Conservation (phyloP, 2,329 filamentous ascomycete species). For the Rugonectria rugulosa region DNA sequence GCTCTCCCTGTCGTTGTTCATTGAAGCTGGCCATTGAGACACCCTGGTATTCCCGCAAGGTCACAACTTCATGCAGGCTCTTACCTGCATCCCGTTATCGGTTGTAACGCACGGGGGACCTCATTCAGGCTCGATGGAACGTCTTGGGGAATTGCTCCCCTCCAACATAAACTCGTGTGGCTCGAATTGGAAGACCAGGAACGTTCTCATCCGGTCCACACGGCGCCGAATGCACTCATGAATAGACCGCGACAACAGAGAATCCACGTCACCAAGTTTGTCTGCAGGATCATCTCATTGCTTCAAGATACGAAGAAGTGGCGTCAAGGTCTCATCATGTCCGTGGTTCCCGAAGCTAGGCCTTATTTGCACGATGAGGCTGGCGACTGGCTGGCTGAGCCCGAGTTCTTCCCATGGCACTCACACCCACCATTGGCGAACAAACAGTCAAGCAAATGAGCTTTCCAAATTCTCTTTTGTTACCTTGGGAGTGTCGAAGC, state of each 20-base stretch:
- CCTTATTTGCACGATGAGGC: background rate
- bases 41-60: background rate
- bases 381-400: background rate
- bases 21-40: background rate
- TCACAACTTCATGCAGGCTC: background rate
- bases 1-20: background rate
- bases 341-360: background rate
- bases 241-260: conserved; percentile 2
- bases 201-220: background rate
- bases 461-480: no score
- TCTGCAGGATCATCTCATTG: background rate
- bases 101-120: background rate
- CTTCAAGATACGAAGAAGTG: background rate
- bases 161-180: background rate
- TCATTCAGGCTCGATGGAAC: background rate
- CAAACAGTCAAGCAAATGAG: no score
- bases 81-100: background rate
- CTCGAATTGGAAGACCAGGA: background rate
- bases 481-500: no score
- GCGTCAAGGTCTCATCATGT: background rate
- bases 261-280: background rate
- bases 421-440: no score
- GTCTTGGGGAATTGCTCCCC: background rate
- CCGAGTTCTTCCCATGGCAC: background rate
- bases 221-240: background rate